Evolutionary conservation across 768 basidiomycete genomes (phyloP), one percentile per base, ranked within the genome.

Genomic region (Udeniomyces megalosporus): DNA sequence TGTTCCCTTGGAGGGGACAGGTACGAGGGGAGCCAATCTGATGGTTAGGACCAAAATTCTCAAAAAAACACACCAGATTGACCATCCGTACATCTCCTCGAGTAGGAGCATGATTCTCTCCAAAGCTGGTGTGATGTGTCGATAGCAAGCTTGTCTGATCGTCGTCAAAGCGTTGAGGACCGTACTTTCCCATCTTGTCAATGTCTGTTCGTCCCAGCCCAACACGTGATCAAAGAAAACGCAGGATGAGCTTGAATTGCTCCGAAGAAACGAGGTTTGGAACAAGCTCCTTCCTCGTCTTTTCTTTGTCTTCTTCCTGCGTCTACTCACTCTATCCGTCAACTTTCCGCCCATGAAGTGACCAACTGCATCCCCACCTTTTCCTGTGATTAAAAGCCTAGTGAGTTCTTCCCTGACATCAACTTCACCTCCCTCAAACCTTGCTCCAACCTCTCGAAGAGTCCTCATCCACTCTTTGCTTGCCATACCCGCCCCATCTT

Each of bases 121-220:
- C n/a, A 60, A n/a, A 3, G 65, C 67, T 0, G 70, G 67, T 1
- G 15, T 50, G 10, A 71, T 28, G 38, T 61, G 61, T 44, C 59
- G 56, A 58, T 64, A 70, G 12, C 64, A 57, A 12, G 61, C 65
- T 20, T 60, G 22, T 5, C 66, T 58, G 22, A 70, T 52, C 4
- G 50, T 49, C 1, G 62, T 62, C 15, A 69, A 60, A 2, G 68
- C 66, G 3, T 29, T 35, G 2, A 54, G 51, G 44, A 68, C 66
- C 17, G 65, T 58, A 15, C 35, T 29, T 34, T 71, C 71, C 71
- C 71, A 71, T 20, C 67, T 67, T 10, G 47, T 48, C 11, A 71
- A 51, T 12, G 55, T 58, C 68, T 67, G 32, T 10, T 49, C n/a
- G 34, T 35, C 46, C 24, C 15, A 35, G 28, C 20, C 50, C 29